Evolutionary conservation across 2,329 filamentous ascomycete genomes (phyloP).

Genomic region (Verticillium nonalfalfae): DNA sequence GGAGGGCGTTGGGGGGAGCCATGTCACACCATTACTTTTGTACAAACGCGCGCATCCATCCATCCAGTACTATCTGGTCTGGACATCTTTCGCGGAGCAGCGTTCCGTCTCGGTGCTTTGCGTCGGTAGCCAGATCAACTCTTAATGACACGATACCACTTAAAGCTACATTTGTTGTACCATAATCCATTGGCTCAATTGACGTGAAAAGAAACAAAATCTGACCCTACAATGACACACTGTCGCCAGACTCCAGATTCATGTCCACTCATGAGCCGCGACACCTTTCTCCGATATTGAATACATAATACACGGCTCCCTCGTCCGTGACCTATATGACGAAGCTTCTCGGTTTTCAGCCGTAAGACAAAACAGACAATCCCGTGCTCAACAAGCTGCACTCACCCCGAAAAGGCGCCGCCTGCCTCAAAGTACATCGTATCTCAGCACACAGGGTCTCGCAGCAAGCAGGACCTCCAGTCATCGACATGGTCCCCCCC

Average conservation of each 20-base stretch:
- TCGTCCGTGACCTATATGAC: no score
- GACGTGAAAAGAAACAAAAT: background rate
- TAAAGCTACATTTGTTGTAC: background rate
- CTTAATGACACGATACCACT: conserved; percentile 3
- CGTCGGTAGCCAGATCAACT: background rate
- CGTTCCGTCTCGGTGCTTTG: background rate
- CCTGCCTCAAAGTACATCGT: no score
- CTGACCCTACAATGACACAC: background rate
- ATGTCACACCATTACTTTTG: background rate
- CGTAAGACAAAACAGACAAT: no score
- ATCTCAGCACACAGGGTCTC: no score
- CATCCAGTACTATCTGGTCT: background rate
- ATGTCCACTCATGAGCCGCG: background rate
- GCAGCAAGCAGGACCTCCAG: no score
- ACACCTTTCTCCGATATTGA: no score
- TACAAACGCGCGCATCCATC: background rate
- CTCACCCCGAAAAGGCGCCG: no score
- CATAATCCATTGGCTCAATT: background rate
- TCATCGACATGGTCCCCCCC: no score
- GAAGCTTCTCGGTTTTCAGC: no score
- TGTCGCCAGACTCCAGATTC: background rate
- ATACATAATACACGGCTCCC: no score
- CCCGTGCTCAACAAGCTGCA: no score
- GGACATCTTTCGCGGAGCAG: background rate
- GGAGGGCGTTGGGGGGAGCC: background rate